Evolutionary conservation across 2,329 filamentous ascomycete genomes (phyloP), one percentile per base, ranked within the genome.

Genomic region (Alternaria brassicicola): DNA sequence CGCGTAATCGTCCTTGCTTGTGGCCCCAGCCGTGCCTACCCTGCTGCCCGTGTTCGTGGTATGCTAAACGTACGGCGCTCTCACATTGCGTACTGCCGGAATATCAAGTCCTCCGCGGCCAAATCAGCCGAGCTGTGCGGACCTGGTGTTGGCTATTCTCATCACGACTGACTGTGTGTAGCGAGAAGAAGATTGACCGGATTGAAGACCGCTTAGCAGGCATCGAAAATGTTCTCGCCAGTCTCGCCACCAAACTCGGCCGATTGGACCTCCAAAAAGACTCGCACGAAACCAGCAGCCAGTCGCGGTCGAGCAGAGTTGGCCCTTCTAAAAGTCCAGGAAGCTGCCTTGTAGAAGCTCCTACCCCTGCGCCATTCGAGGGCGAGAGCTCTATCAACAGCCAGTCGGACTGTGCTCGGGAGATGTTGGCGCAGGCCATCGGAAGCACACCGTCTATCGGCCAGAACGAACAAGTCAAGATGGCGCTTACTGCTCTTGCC

Each of bases 171-270:
- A 69, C 50, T 6, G 8, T 3, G 9, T 5, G 3, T 38, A 84
- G 81, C 70, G 83, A 85, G 66, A 80, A 77, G 65, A 84, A 84
- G 68, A 83, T 85, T 47, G 82, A 84, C 59, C 67, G 80, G 12
- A 84, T 85, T 49, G 82, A 84, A 63, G 78, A 81, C 28, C 78
- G 82, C 15, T 71, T 85, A 8, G 76, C 76, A 6, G 76, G 76
- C n/a, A 83, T 85, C 38, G 82, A 85, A 61, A 65, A 72, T 47
- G 70, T 79, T 9, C 69, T 82, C 13, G 74, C 78, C 35, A 71
- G 58, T 25, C 72, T 79, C 23, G 71, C 76, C 12, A 38, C 35
- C 3, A 69, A 70, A 67, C 58, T 76, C 21, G 60, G 65, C 9
- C 65, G 67, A 47, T 46, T 75, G 7, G 70, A 74, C 31, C 23